Base-by-base conservation (phyloP, 371 early-diverging fungal species). In the Mucor ambiguus region DNA sequence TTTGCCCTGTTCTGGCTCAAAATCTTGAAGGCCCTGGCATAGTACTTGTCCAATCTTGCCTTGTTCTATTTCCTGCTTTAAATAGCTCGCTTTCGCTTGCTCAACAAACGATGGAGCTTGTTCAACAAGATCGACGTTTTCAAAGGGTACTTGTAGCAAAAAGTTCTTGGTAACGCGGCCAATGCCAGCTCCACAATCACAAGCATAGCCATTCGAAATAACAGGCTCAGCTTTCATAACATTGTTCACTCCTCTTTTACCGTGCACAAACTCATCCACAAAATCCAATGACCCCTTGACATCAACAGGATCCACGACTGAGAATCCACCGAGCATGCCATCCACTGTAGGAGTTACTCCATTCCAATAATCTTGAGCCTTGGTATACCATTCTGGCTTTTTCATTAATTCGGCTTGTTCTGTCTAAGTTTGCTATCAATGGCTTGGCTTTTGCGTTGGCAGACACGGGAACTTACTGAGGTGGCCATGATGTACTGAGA, bases 141-240 rank as follows among this genome's bases (percentile, higher is more conserved):
- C 77, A 69, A 96, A 96, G 5, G 87, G 83, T 8, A 83, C 79
- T 20, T 88, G 76, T 30, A 87, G 70, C 57, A 98, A 79, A 66
- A 95, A 90, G 73, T 91, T 74, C 67, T 96, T 94, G 4, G 96
- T 92, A 12, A 98, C 96, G 18, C 98, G 85, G 2, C 98, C 97
- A 63, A 98, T 97, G 4, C 98, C 98, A 0, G 96, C 95, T 7
- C 96, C 97, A 74, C 96, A 96, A 79, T 96, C 96, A 69, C 83
- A 89, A 38, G 85, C 84, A 77, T 74, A 79, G 5, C 62, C 67
- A 44, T 64, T 69, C 32, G 59, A 76, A 58, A 73, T 80, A 8
- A 58, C 71, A 29, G 74, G 85, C 54, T 49, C 64, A 52, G 48
- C 65, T 20, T 14, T 70, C 12, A 63, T 64, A 32, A 60, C 75